Evolutionary conservation across 805 yeast genomes (phyloP).

Genomic region (Kodamaea leandrae): DNA sequence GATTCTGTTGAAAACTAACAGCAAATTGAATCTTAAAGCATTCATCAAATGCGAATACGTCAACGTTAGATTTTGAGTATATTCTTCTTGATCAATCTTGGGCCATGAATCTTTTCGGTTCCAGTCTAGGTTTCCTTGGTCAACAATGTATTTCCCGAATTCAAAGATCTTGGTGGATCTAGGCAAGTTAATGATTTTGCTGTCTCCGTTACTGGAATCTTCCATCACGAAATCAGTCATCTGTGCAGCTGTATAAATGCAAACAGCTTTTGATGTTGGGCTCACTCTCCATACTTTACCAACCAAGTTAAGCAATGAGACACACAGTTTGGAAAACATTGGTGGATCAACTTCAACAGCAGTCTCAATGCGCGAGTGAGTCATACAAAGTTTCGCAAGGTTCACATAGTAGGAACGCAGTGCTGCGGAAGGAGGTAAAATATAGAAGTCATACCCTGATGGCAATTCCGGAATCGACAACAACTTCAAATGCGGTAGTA

Average conservation of each 20-base stretch:
- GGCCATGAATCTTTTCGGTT: constrained; percentile 32
- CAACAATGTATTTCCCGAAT: constrained; percentile 28
- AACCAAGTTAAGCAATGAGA: constrained; percentile 43
- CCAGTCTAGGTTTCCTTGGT: constrained; percentile 33
- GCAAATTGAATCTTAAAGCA: constrained; percentile 42
- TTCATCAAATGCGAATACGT: constrained; percentile 48
- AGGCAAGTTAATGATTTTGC: constrained; percentile 27
- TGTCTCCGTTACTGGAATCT: constrained; percentile 18
- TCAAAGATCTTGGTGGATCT: constrained; percentile 26
- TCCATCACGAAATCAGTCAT: constrained; percentile 24
- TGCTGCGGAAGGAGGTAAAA: constrained; percentile 31
- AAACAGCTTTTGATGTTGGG: constrained; percentile 46
- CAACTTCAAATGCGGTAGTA: constrained; percentile 32
- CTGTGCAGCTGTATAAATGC: constrained; percentile 50
- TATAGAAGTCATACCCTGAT: constrained; percentile 35
- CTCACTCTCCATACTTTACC: constrained; percentile 60
- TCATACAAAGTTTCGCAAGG: constrained; percentile 44
- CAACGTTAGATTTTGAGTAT: constrained; percentile 45
- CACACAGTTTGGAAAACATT: constrained; percentile 39
- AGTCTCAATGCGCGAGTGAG: constrained; percentile 26
- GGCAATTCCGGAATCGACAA: constrained; percentile 33
- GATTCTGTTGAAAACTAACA: constrained; percentile 39
- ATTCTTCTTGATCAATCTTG: constrained; percentile 47
- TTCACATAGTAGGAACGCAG: constrained; percentile 39
- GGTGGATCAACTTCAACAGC: constrained; percentile 16